phyloP scores from a whole-genome alignment of 2,329 filamentous ascomycete genomes.

The Fusarium sp. region DNA sequence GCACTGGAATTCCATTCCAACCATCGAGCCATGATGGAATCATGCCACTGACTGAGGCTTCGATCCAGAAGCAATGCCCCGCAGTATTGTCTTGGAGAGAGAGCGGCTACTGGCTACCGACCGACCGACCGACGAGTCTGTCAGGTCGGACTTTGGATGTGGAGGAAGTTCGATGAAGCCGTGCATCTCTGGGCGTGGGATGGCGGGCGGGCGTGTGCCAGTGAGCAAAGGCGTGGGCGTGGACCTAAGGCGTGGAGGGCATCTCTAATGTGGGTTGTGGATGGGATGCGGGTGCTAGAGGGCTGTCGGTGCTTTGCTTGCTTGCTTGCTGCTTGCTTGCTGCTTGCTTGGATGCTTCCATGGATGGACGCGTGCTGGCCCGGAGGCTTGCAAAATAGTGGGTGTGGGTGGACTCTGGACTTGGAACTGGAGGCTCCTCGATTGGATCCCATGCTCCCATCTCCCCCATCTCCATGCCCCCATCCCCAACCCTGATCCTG shows the following conservation, averaged over 20 bases:
- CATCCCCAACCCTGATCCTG: constrained; percentile 33
- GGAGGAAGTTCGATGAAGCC: constrained; percentile 3
- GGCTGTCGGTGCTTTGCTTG: not conserved
- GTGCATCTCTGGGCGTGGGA: constrained; percentile 30
- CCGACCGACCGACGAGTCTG: not conserved
- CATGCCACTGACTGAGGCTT: constrained; percentile 15
- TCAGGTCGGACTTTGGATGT: not conserved
- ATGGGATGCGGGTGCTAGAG: constrained; percentile 25
- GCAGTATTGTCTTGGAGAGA: constrained; percentile 13
- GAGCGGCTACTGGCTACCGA: constrained; percentile 5
- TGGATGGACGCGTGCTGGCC: not conserved
- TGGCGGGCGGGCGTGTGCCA: not conserved
- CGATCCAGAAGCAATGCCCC: constrained; percentile 21
- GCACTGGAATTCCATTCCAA: constrained; percentile 38
- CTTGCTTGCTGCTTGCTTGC: not conserved
- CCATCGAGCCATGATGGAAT: constrained; percentile 21
- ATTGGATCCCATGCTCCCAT: constrained; percentile 26
- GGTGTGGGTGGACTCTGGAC: constrained; percentile 30
- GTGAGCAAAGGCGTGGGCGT: constrained; percentile 10
- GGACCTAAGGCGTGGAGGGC: constrained; percentile 10
- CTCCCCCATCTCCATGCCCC: constrained; percentile 35
- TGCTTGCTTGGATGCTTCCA: not conserved
- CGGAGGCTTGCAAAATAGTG: constrained; percentile 10
- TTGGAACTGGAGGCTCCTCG: constrained; percentile 17
- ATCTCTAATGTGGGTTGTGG: constrained; percentile 14